Evolutionary conservation across 2,329 filamentous ascomycete genomes (phyloP), one percentile per base, ranked within the genome.

Genomic region (Cadophora luteo-olivacea): DNA sequence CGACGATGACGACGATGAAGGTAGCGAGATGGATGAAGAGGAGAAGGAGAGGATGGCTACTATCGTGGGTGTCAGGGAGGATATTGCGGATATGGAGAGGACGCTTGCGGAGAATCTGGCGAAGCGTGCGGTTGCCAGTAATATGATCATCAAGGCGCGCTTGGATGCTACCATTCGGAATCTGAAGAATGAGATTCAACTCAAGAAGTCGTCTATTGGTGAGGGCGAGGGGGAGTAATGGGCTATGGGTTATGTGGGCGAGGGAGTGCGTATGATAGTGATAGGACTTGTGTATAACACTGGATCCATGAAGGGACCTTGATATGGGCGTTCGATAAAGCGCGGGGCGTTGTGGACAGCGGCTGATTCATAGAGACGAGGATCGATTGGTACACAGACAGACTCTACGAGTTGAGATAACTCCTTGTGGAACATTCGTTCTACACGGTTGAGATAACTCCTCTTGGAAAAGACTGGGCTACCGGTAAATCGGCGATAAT

Each of bases 81-180:
- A 88, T 76, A 85, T 89, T 64, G 81, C 81, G 4, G 86, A 87
- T 74, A 72, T 88, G 71, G 82, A 87, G 75, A 80, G 81, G 58
- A 81, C 84, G 68, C 81, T 88, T 51, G 79, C 79, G 51, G 77
- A 79, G 32, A 80, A 81, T 24, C 78, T 81, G 33, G 77, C 76
- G 57, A 79, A 81, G 64, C 79, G 81, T 70, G 80, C 82, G 57
- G 80, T 79, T 33, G 79, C 82, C 69, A 78, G 76, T 24, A 86
- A 86, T 69, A 77, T 77, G 14, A 80, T 88, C 68, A 78, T 87
- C 71, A 83, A 81, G 76, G 79, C 81, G 70, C 80, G 85, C 66
- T 77, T 85, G 65, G 78, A 82, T 72, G 80, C 81, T 54, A 84
- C 82, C 68, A 80, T 87, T 57, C 79, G 82, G 33, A 83, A 81